These are phyloP conservation scores for Neofusicoccum parvum DNA, from an alignment of 2,329 filamentous ascomycete genomes.

Conservation along the genomic window DNA sequence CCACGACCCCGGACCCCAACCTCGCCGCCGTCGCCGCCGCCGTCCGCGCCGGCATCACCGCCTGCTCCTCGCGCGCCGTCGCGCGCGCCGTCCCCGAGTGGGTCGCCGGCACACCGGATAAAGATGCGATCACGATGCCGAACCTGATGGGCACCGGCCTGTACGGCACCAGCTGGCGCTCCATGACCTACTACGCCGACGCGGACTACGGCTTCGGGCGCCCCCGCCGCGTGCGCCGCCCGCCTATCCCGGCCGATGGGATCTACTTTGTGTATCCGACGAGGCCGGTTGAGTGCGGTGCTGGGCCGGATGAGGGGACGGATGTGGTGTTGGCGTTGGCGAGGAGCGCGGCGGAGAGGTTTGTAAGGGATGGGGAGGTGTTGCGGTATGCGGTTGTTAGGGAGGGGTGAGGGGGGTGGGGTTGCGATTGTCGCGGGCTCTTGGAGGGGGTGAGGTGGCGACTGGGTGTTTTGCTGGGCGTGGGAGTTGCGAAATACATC, in stretches of 20 bases:
- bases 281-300: slow-evolving; percentile 16
- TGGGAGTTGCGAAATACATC: too few species aligned
- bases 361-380: slow-evolving; percentile 25
- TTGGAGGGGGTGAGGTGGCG: too few species aligned
- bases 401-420: neutral
- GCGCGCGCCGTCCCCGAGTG: slow-evolving; percentile 27
- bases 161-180: slow-evolving; percentile 32
- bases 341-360: neutral
- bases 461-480: too few species aligned
- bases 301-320: slow-evolving; percentile 25
- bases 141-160: slow-evolving; percentile 32
- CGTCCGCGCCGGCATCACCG: slow-evolving; percentile 29
- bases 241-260: slow-evolving; percentile 25
- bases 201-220: slow-evolving; percentile 36
- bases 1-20: neutral
- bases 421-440: too few species aligned
- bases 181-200: slow-evolving; percentile 27
- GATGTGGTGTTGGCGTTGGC: slow-evolving; percentile 27
- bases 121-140: slow-evolving; percentile 27
- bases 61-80: slow-evolving; percentile 25
- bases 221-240: slow-evolving; percentile 25
- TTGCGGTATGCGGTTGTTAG: slow-evolving; percentile 23
- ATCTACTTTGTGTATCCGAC: slow-evolving; percentile 26
- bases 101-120: slow-evolving; percentile 28
- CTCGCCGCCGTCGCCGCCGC: slow-evolving; percentile 23